Evolutionary conservation across 2,329 filamentous ascomycete species (phyloP), one percentile per base, ranked within the genome.

Genomic region (Calycina herbarum): DNA sequence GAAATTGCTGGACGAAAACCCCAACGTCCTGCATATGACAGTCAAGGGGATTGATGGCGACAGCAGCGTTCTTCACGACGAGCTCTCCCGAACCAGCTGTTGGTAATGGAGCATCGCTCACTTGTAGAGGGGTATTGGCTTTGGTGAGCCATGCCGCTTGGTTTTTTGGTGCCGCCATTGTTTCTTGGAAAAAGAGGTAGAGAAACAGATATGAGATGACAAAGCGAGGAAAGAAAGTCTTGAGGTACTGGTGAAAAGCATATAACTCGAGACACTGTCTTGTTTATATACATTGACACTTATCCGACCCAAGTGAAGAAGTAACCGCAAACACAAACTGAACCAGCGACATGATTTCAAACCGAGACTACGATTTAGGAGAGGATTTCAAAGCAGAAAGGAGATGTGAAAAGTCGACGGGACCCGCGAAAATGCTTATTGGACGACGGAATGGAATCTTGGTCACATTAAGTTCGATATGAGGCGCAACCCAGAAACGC

Each of bases 41-140:
- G 68, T 82, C 80, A 20, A 81, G 73, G 0, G 78, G 77, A 66
- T 81, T 81, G 63, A 82, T 76, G 2, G 78, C 79, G 2, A 80
- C 69, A 13, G 78, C 78, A 24, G 66, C 63, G 57, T 78, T 78
- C 42, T 77, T 76, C 63, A 82, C 72, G 6, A 79, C 72, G 31
- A 82, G 71, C 64, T 82, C 73, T 35, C 75, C 73, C 0, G 72
- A 65, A 0, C 73, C 75, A 0, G 80, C 77, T 11, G 70, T 62
- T 1, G 75, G 76, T 62, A 79, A 78, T 1, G 79, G 76, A 3
- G 79, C 79, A 3, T 74, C 69, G 1, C 69, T 62, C 48, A 82
- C 76, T 20, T 73, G 64, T 20, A 78, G 70, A 11, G 76, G 72
- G 72, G 76, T 74, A 64, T 76, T 63, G 66, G 73, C 68, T 65